Base-by-base conservation (phyloP, 2,329 filamentous ascomycete genomes). In the Fonsecaea multimorphosa region DNA sequence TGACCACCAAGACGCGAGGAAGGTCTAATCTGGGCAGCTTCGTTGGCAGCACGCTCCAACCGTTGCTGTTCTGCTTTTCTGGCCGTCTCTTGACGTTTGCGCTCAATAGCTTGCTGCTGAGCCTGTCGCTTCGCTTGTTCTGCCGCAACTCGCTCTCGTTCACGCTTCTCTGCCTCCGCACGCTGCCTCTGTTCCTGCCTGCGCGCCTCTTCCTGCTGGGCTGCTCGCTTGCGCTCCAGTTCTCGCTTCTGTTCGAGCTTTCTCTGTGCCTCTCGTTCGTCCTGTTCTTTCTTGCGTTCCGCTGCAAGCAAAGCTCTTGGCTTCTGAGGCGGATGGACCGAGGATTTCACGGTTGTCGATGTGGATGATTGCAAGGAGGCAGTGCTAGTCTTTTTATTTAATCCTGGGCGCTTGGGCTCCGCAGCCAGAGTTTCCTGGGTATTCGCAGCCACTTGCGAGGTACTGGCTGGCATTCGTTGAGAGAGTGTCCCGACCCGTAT, bases 241-340 rank as follows among this genome's bases (percentile, higher is more conserved):
- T 96, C 91, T 16, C 88, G 86, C 78, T 96, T 97, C 40, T 90
- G 88, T 22, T 96, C 91, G 8, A 89, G 88, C 74, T 92, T 94
- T 57, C 89, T 87, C 73, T 93, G 89, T 14, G 87, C 87, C 70
- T 93, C 91, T 55, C 88, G 87, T 74, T 96, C 92, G 72, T 96
- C 93, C 75, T 87, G 67, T 76, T 96, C 92, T 75, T 90, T 94
- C 77, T 93, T 93, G 74, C 88, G 89, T 44, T 91, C 90, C 1
- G 90, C 91, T 55, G 90, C 83, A 61, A 93, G 87, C 24, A 93
- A 81, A 1, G 91, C 89, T 75, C 90, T 91, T 0, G 88, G 85
- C 58, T 89, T 87, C 1, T 85, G 82, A n/a, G 82, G 83, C 34
- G 78, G 84, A n/a, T 87, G 87, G 6, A 82, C 81, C 6, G 86